Evolutionary conservation across 164 flowering plant genomes (phyloP), one percentile per base, ranked within the genome.

Genomic region (Liriodendron chinense): DNA sequence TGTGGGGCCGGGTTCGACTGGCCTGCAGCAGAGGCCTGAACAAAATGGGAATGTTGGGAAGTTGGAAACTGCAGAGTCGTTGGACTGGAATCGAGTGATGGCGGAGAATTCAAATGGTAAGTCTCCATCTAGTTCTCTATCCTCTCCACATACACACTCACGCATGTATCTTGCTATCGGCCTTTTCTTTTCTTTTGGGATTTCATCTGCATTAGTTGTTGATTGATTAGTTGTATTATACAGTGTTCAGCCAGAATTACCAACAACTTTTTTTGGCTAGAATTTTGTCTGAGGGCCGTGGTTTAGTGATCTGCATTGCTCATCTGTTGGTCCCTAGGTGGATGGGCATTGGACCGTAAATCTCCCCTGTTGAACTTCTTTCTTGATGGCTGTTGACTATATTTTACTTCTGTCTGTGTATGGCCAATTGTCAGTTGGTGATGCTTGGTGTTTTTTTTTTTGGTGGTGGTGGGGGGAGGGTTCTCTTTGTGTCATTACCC

Each of bases 51-150:
- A 63, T 16, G 75, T 23, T 47, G 49, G 25, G 3, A 62, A 47
- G 21, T 43, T 73, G 68, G 75, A 73, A 20, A 73, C 69, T 22
- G 75, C 49, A 8, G 34, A 43, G 67, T 73, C 43, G 13, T 47
- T 73, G 53, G 75, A 73, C 47, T 73, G 75, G 75, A 73, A 73
- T 25, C 28, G 50, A 1, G 26, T 73, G 62, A 63, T 63, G 67
- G 68, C 75, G 3, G 68, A 73, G 34, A 48, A 47, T 62, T 73
- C 68, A 18, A 9, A n/a, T 21, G 9, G 75, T 73, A 47, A 73
- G 21, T 62, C 28, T 34, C 2, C 9, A 14, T 71, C 59, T 50
- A 47, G 21, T 71, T 34, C 50, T 14, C 50, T 71, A 9, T 69
- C 43, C n/a, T 69, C 50, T 22, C 43, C 43, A 34, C 43, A 34